Percentiles rank a stretch among this genome's conserved stretches.
phyloP scores from a whole-genome alignment of 2,329 filamentous ascomycete species.

The Nemania sp. region DNA sequence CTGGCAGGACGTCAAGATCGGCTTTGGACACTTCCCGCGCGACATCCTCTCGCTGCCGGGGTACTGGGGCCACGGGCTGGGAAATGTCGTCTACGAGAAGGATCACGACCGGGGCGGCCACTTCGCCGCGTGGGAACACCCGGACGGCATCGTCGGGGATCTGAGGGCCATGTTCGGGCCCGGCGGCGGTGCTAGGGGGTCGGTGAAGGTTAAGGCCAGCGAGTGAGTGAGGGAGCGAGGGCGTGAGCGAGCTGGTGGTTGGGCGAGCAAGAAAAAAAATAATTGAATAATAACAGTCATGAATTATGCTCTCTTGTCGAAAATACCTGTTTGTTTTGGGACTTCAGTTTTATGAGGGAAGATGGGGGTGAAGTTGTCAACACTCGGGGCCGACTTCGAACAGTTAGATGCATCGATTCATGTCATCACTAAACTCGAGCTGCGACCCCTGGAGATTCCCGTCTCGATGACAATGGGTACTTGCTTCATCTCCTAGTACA shows the following conservation, averaged over 20 bases:
- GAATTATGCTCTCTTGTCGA: too few relatives aligned
- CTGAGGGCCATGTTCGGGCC: slow-evolving; percentile 54
- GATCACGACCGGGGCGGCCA: slow-evolving; percentile 50
- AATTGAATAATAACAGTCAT: too few relatives aligned
- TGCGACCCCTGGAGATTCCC: too few relatives aligned
- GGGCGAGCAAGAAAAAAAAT: neutral
- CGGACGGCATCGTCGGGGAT: slow-evolving; percentile 50
- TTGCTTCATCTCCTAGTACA: too few relatives aligned
- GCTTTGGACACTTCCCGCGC: slow-evolving; percentile 54
- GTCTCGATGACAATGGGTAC: too few relatives aligned
- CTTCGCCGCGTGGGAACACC: slow-evolving; percentile 56
- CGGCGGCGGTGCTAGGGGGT: slow-evolving; percentile 39
- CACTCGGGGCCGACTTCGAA: too few relatives aligned
- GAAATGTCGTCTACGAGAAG: slow-evolving; percentile 54
- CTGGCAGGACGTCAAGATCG: slow-evolving; percentile 49
- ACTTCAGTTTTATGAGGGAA: too few relatives aligned
- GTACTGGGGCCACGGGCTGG: slow-evolving; percentile 55
- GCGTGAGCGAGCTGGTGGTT: neutral
- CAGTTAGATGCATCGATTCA: too few relatives aligned
- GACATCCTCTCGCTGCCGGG: slow-evolving; percentile 54
- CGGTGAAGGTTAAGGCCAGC: slow-evolving; percentile 17
- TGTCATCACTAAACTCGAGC: too few relatives aligned
- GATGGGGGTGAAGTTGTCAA: too few relatives aligned
- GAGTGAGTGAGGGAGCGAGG: neutral
- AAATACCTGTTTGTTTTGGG: too few relatives aligned